Evolutionary conservation across 176 grass and related monocot genomes (phyloP).

Genomic region (Phyllostachys edulis): DNA sequence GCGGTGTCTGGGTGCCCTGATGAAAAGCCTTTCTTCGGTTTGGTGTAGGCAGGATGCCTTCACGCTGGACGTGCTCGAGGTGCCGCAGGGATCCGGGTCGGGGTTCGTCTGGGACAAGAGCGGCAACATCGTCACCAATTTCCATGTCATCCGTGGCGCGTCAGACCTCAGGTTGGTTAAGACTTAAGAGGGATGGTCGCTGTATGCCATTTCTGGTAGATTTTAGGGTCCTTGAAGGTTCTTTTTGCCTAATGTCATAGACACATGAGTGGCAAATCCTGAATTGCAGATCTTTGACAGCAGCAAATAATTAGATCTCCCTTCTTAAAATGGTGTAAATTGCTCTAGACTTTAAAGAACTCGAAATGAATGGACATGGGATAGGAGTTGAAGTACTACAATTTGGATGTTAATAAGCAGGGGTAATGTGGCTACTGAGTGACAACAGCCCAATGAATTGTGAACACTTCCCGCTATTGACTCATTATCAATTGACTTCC

Average conservation of each 20-base stretch:
- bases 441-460: not conserved
- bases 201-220: not conserved
- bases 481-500: not conserved
- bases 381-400: not conserved
- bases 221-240: not conserved
- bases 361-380: not conserved
- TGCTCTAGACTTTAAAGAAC: not conserved
- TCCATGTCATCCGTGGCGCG: conserved; percentile 89
- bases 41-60: conserved; percentile 84
- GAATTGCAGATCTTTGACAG: too few species aligned
- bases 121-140: conserved; percentile 96
- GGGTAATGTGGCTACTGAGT: not conserved
- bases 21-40: not conserved
- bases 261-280: too few species aligned
- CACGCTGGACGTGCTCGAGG: conserved; percentile 97
- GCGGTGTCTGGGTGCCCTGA: not conserved
- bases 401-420: not conserved
- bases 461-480: not conserved
- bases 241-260: too few species aligned
- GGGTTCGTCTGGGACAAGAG: conserved; percentile 94
- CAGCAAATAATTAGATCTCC: too few species aligned
- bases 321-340: not conserved
- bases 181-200: not conserved
- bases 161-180: conserved; percentile 83
- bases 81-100: conserved; percentile 92